Percentiles rank a stretch among this genome's conserved stretches.
Evolutionary conservation across 2,329 filamentous ascomycete species (phyloP).

Genomic region (Aspergillus brunneoviolaceus): DNA sequence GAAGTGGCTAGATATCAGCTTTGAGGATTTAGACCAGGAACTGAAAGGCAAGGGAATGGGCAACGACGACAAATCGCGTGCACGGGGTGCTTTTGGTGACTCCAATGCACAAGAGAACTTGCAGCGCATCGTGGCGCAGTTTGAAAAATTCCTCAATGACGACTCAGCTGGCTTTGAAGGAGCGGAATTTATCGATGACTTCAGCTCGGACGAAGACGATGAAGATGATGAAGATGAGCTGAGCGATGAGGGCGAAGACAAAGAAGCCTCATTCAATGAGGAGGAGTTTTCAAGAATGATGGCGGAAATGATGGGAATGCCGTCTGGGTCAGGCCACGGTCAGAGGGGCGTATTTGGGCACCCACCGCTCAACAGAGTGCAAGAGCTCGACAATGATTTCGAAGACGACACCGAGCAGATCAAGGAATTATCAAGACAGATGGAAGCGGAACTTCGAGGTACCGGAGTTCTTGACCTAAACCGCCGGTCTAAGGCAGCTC

Average conservation of each 20-base stretch:
- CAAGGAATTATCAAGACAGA: conserved; percentile 44
- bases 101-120: conserved; percentile 58
- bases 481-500: conserved; percentile 19
- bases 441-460: conserved; percentile 49
- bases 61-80: conserved; percentile 18
- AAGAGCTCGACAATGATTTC: conserved; percentile 51
- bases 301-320: conserved; percentile 83
- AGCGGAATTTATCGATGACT: conserved; percentile 66
- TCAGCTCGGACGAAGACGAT: conserved; percentile 63
- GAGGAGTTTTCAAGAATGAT: conserved; percentile 83
- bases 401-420: conserved; percentile 62
- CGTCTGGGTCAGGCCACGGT: conserved; percentile 43
- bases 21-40: conserved; percentile 82
- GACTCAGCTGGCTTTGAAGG: conserved; percentile 78
- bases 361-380: conserved; percentile 34
- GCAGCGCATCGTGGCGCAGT: conserved; percentile 88
- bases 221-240: conserved; percentile 54
- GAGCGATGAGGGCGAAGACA: conserved; percentile 67
- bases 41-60: conserved; percentile 58
- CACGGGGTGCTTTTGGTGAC: conserved; percentile 45
- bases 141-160: conserved; percentile 87
- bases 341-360: conserved; percentile 22
- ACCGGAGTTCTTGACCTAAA: conserved; percentile 47
- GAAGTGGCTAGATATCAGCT: conserved; percentile 88
- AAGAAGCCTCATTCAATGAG: conserved; percentile 78